Evolutionary conservation across 2,329 filamentous ascomycete species (phyloP), one percentile per base, ranked within the genome.

Genomic region (Paecilomyces niveus): DNA sequence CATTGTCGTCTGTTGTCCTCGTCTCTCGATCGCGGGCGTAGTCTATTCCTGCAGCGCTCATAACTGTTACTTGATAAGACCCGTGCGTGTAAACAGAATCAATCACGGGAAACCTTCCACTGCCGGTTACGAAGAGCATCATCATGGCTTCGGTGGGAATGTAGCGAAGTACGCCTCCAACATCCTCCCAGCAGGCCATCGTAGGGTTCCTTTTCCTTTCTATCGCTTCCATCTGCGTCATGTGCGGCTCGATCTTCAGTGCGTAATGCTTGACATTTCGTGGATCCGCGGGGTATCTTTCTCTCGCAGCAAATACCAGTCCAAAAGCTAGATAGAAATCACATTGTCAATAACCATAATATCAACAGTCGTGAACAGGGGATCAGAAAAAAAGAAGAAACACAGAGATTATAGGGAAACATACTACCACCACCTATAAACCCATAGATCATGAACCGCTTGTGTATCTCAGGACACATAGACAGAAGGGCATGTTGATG

Each of bases 31-130:
- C 10, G 49, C 35, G 52, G 24, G 54, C 55, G 39, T 63, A 39
- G 32, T 69, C 66, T 21, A 68, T 54, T 15, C 52, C 49, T 33
- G 61, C 64, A n/a, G 67, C 60, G 5, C 61, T 61, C 70, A 72
- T 72, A n/a, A 69, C 62, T n/a, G 68, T 68, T 1, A 65, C 59
- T 32, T 62, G 59, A 50, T 59, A 64, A 3, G 60, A 39, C 7
- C 61, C 58, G 55, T 71, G 64, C 8, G 65, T 58, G 53, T 72
- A 72, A 15, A 71, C 65, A 0, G 68, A 69, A 57, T 71, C 60
- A 22, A 72, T 50, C 0, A 15, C 63, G 1, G 69, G 68, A 49
- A 72, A 72, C 13, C 66, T 63, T 15, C 65, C 55, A 57, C 64
- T 66, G n/a, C 59, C 31, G 18, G 61, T 57, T 13, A 67, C 55